Percentiles rank a stretch among this genome's conserved stretches.
Evolutionary conservation across 164 flowering plant species (phyloP).

Genomic region (Buxus sempervirens): DNA sequence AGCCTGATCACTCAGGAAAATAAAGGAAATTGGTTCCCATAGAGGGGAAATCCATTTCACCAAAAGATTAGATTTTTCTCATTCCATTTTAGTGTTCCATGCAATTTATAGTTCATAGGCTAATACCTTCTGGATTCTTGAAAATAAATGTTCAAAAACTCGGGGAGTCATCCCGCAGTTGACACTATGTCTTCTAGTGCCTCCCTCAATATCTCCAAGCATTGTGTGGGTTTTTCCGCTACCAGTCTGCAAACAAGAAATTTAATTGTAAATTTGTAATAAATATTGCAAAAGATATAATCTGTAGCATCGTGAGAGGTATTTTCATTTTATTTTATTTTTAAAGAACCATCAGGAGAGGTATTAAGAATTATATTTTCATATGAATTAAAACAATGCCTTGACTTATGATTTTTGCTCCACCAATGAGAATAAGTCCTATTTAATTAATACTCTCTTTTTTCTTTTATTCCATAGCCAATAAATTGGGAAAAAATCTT

Average conservation of each 20-base stretch:
- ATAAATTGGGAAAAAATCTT: too few species aligned
- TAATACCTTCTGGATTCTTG: conserved; percentile 88
- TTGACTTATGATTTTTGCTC: background rate
- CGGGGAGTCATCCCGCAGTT: conserved; percentile 98
- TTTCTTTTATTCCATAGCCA: background rate
- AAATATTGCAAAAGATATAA: background rate
- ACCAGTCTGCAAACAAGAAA: conserved; percentile 62
- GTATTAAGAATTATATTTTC: too few species aligned
- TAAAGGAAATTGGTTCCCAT: background rate
- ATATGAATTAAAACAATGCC: too few species aligned
- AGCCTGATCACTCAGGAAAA: background rate
- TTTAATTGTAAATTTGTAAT: background rate
- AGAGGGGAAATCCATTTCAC: background rate
- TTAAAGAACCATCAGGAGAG: too few species aligned
- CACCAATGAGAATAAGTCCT: background rate
- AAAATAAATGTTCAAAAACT: conserved; percentile 82
- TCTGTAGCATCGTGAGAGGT: background rate
- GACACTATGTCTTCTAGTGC: conserved; percentile 84
- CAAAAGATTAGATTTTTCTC: background rate
- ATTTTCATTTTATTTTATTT: too few species aligned
- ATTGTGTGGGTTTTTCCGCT: conserved; percentile 99
- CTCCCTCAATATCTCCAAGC: conserved; percentile 98
- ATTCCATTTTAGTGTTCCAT: background rate
- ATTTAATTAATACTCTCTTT: background rate
- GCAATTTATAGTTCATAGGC: background rate